phyloP scores from a whole-genome alignment of 225 moss, liverwort and hornwort species.

The Pseudoscleropodium purum region DNA sequence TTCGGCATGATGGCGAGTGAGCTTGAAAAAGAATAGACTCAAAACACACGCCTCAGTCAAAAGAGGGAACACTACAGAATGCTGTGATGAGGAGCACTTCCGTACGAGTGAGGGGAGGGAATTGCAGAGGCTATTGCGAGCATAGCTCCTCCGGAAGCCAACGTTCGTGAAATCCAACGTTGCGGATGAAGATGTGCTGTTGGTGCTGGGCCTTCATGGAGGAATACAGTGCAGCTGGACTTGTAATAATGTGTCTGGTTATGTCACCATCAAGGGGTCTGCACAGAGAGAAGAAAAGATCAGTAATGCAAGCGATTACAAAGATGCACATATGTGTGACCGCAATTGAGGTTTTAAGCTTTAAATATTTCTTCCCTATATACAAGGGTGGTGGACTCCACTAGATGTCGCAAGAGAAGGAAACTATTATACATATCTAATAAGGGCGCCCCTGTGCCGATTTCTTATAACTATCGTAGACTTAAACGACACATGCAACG shows the following conservation, averaged over 20 bases:
- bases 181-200: constrained; percentile 48
- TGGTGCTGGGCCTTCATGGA: constrained; percentile 56
- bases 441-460: no score
- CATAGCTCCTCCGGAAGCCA: constrained; percentile 35
- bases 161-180: constrained; percentile 50
- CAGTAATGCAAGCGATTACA: neutral
- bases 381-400: neutral
- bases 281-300: neutral
- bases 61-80: neutral
- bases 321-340: neutral
- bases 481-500: neutral
- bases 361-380: neutral
- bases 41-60: neutral
- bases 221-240: neutral
- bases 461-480: neutral
- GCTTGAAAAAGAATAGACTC: neutral
- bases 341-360: neutral
- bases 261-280: constrained; percentile 46
- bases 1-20: constrained; percentile 30
- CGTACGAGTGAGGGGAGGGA: constrained; percentile 13
- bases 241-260: neutral
- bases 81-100: neutral
- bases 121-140: constrained; percentile 16
- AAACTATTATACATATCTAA: neutral
- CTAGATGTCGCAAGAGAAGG: neutral